A percentile compares a stretch with the other conserved stretches of the same genome.
These are phyloP conservation scores for Taxawa tesnikishii DNA, from an alignment of 2,329 filamentous ascomycete species.

Conservation along the genomic window DNA sequence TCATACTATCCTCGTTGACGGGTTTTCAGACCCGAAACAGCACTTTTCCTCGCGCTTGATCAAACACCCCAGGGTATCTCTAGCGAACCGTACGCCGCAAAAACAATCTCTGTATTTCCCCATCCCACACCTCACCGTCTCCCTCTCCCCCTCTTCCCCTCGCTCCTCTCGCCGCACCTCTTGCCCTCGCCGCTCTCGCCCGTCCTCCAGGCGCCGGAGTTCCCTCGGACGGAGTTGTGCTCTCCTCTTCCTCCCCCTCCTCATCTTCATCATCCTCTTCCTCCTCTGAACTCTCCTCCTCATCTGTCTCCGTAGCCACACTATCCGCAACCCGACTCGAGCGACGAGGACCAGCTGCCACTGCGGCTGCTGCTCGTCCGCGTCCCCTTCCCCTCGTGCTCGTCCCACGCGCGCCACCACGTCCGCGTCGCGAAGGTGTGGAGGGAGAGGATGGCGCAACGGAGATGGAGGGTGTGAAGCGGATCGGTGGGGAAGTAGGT, in stretches of 20 bases:
- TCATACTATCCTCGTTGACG: too few species aligned
- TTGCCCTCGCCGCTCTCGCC: neutral
- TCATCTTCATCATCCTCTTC: conserved; percentile 1
- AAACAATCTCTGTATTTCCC: neutral
- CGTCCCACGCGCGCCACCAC: neutral
- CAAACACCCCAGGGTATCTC: neutral
- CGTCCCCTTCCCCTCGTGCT: neutral
- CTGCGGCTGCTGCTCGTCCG: neutral
- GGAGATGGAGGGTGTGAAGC: conserved; percentile 18
- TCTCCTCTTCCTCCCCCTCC: conserved; percentile 5
- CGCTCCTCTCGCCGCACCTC: neutral
- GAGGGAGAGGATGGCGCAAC: conserved; percentile 1
- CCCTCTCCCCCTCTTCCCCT: neutral
- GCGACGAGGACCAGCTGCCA: conserved; percentile 1
- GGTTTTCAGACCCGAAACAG: too few species aligned
- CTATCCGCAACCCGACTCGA: conserved; percentile 7
- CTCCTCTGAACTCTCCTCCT: conserved; percentile 3
- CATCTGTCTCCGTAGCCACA: conserved; percentile 4
- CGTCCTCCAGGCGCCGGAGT: conserved; percentile 4
- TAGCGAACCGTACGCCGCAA: too few species aligned
- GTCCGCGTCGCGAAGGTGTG: neutral
- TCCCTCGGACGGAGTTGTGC: conserved; percentile 1
- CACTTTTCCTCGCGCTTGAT: neutral
- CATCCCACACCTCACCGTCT: neutral
- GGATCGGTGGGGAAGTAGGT: conserved; percentile 16